These are phyloP conservation scores for Teunomyces atbi DNA, from an alignment of 805 yeast genomes.

Conservation along the genomic window DNA sequence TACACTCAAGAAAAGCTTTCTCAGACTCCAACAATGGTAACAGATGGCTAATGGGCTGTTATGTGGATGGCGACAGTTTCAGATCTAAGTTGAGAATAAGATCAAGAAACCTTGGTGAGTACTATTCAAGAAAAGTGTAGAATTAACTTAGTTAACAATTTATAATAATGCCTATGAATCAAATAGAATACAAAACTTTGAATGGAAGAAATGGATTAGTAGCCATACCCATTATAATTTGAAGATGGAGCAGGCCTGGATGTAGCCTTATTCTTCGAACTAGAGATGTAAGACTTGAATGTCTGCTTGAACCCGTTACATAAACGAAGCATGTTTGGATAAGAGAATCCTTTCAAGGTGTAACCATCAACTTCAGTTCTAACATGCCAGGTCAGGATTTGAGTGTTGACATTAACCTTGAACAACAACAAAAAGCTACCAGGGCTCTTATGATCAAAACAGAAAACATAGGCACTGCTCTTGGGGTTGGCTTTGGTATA, in stretches of 20 bases:
- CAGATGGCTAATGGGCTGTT: conserved; percentile 76
- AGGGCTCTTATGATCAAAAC: conserved; percentile 85
- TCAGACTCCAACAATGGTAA: conserved; percentile 45
- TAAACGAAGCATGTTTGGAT: conserved; percentile 84
- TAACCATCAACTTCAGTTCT: conserved; percentile 87
- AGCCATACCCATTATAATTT: conserved; percentile 24
- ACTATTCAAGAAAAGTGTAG: conserved; percentile 3
- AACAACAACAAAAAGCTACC: conserved; percentile 91
- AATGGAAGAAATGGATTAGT: conserved; percentile 9
- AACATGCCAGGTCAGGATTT: conserved; percentile 83
- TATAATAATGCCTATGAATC: conserved; percentile 2
- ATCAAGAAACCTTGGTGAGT: conserved; percentile 1
- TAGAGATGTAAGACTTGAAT: conserved; percentile 34
- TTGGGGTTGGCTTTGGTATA: conserved; percentile 90
- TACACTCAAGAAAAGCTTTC: conserved; percentile 58
- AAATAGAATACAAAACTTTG: conserved; percentile 6
- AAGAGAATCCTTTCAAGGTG: conserved; percentile 71
- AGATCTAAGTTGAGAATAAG: conserved; percentile 52
- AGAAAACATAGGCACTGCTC: conserved; percentile 86
- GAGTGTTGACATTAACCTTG: conserved; percentile 70
- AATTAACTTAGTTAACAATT: not conserved
- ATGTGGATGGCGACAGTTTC: conserved; percentile 68
- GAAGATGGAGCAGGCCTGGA: conserved; percentile 16
- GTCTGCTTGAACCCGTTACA: conserved; percentile 93
- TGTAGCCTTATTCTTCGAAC: conserved; percentile 7